phyloP scores from a whole-genome alignment of 1,284 basidiomycete genomes.

The Cryptococcus neoformans region DNA sequence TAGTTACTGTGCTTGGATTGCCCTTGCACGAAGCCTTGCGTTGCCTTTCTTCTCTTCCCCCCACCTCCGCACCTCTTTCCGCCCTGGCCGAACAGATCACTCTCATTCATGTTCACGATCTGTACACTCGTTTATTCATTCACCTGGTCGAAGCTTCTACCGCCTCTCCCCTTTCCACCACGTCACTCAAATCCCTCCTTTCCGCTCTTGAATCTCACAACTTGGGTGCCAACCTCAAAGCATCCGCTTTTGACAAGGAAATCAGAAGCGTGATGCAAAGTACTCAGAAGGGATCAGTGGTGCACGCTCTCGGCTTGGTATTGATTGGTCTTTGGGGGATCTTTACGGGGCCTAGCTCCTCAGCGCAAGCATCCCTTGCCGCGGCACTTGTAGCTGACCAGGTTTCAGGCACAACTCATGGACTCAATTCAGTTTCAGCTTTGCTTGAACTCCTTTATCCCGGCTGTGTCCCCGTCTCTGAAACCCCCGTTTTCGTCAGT shows the following conservation, averaged over 20 bases:
- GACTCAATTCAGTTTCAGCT: conserved; percentile 32
- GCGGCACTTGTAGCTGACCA: conserved; percentile 45
- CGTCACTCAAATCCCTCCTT: conserved; percentile 27
- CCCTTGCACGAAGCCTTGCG: conserved; percentile 34
- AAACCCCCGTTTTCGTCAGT: neutral
- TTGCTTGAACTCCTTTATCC: conserved; percentile 45
- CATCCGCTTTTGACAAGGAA: conserved; percentile 40
- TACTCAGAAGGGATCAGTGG: conserved; percentile 34
- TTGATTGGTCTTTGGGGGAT: conserved; percentile 48
- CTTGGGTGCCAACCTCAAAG: conserved; percentile 23
- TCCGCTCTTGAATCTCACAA: conserved; percentile 25
- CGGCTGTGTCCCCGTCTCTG: conserved; percentile 8
- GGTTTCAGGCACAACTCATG: conserved; percentile 28
- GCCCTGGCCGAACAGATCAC: conserved; percentile 47
- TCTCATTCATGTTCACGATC: conserved; percentile 44
- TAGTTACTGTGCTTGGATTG: conserved; percentile 38
- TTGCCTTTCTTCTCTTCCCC: conserved; percentile 28
- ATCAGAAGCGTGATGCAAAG: conserved; percentile 35
- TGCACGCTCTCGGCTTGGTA: conserved; percentile 46
- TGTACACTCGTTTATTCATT: conserved; percentile 45
- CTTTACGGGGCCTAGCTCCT: conserved; percentile 33
- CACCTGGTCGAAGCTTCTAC: conserved; percentile 38
- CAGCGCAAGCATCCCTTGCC: conserved; percentile 39
- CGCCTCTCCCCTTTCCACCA: conserved; percentile 5
- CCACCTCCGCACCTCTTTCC: conserved; percentile 36